These are phyloP conservation scores for Yamadazyma songkhlaensis DNA, from an alignment of 1,139 yeast species.

Conservation along the genomic window DNA sequence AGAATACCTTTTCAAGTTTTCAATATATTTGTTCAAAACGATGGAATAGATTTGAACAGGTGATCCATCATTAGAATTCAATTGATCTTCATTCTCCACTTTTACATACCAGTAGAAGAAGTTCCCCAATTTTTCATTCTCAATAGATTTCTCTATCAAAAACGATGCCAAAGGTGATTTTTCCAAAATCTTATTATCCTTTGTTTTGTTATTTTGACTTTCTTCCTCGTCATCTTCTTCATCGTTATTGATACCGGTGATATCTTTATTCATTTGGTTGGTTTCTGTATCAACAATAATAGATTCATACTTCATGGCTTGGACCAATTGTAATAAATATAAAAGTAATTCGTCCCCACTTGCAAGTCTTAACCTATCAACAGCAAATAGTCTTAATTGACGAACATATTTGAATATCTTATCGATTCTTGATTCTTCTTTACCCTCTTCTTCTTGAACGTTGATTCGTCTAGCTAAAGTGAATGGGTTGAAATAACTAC, in stretches of 20 bases:
- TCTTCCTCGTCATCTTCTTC: slow-evolving; percentile 3
- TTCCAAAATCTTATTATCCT: slow-evolving; percentile 17
- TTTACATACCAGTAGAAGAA: slow-evolving; percentile 89
- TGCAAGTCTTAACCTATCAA: slow-evolving; percentile 75
- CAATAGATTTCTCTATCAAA: slow-evolving; percentile 68
- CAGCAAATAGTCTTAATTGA: slow-evolving; percentile 77
- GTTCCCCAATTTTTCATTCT: slow-evolving; percentile 68
- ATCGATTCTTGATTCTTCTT: slow-evolving; percentile 32
- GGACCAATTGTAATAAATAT: slow-evolving; percentile 86
- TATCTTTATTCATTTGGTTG: slow-evolving; percentile 6
- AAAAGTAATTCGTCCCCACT: slow-evolving; percentile 76
- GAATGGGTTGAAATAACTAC: slow-evolving; percentile 60
- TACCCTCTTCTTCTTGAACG: slow-evolving; percentile 8
- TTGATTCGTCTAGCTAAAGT: slow-evolving; percentile 23
- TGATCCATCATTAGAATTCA: slow-evolving; percentile 16
- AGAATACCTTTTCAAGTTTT: slow-evolving; percentile 31
- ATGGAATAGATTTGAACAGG: slow-evolving; percentile 28
- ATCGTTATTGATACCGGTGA: slow-evolving; percentile 7
- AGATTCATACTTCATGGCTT: slow-evolving; percentile 78
- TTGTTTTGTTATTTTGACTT: slow-evolving; percentile 16
- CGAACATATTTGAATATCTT: slow-evolving; percentile 34
- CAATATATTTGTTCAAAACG: slow-evolving; percentile 40
- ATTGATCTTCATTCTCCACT: slow-evolving; percentile 79
- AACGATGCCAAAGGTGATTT: slow-evolving; percentile 74
- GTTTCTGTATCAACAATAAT: slow-evolving; percentile 20